Percentiles rank a stretch among this genome's conserved stretches.
Evolutionary conservation across 441 rosid species (phyloP).

Genomic region (Mallotus japonicus): DNA sequence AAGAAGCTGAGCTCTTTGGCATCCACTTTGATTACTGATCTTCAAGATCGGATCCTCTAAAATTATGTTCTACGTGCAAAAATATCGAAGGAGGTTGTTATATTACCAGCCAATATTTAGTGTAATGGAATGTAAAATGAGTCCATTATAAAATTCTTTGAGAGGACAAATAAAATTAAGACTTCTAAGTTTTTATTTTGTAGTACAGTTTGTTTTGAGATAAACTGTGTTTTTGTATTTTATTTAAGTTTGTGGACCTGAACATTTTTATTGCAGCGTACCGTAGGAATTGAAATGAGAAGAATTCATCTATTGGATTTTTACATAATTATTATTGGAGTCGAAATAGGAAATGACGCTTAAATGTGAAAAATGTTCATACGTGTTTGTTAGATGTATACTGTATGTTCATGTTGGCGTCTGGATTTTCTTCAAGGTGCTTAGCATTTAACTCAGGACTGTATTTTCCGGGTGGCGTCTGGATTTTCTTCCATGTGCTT

Average conservation of each 20-base stretch:
- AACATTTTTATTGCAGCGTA: constrained; percentile 18
- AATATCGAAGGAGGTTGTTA: constrained; percentile 13
- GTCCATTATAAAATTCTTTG: constrained; percentile 33
- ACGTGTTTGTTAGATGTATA: no score
- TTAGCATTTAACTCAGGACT: no score
- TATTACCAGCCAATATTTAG: constrained; percentile 24
- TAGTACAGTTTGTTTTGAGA: constrained; percentile 15
- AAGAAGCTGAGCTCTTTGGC: constrained; percentile 84
- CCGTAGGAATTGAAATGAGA: constrained; percentile 8
- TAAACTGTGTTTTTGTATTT: constrained; percentile 4
- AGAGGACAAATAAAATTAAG: constrained; percentile 25
- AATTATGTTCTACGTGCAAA: neutral
- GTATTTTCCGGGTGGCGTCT: no score
- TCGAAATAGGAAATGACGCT: no score
- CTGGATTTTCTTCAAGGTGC: no score
- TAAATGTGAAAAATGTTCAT: no score
- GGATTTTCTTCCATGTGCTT: no score
- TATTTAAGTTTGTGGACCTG: neutral
- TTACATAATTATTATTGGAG: neutral
- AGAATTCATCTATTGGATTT: neutral
- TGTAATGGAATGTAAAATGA: constrained; percentile 41
- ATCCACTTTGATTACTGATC: constrained; percentile 69
- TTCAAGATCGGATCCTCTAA: constrained; percentile 90
- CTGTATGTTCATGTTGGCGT: no score
- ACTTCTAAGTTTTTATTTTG: constrained; percentile 15